Evolutionary conservation across 2,329 filamentous ascomycete species (phyloP).

Genomic region (Penicillium nordicum): DNA sequence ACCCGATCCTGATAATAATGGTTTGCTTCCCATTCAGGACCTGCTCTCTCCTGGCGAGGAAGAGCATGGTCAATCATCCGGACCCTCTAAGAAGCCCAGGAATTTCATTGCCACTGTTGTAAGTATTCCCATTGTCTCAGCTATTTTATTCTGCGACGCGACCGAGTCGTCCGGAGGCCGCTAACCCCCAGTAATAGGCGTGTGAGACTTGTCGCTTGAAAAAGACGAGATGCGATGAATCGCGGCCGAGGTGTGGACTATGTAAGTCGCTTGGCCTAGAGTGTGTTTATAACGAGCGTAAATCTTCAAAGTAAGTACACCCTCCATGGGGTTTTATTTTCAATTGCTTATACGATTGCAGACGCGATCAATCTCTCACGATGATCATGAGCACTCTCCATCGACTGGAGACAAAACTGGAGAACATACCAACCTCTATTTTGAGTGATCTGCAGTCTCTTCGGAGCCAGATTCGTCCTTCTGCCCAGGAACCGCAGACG

Average conservation of each 20-base stretch:
- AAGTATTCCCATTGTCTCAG: slow-evolving; percentile 4
- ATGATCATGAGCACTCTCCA: slow-evolving; percentile 55
- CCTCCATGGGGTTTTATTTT: not conserved
- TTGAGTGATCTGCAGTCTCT: slow-evolving; percentile 32
- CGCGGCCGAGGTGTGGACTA: slow-evolving; percentile 51
- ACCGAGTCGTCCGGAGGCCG: not conserved
- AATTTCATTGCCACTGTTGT: slow-evolving; percentile 42
- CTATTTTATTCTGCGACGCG: not conserved
- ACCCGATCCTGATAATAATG: slow-evolving; percentile 27
- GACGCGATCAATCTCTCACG: slow-evolving; percentile 53
- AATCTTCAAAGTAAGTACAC: slow-evolving; percentile 48
- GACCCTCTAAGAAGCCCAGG: slow-evolving; percentile 33
- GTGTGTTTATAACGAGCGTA: slow-evolving; percentile 53
- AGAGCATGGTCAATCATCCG: slow-evolving; percentile 22
- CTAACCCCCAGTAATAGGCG: slow-evolving; percentile 36
- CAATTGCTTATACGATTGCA: slow-evolving; percentile 20
- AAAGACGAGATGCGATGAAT: slow-evolving; percentile 56
- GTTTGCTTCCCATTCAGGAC: slow-evolving; percentile 32
- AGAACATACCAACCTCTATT: slow-evolving; percentile 43
- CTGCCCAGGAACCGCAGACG: slow-evolving; percentile 15
- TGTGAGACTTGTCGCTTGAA: slow-evolving; percentile 54
- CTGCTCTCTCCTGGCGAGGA: slow-evolving; percentile 36
- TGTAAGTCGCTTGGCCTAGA: slow-evolving; percentile 50
- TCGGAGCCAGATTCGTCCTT: slow-evolving; percentile 26
- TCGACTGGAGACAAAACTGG: slow-evolving; percentile 52